Base-by-base conservation (phyloP, 768 basidiomycete genomes). In the Auricularia cornea region DNA sequence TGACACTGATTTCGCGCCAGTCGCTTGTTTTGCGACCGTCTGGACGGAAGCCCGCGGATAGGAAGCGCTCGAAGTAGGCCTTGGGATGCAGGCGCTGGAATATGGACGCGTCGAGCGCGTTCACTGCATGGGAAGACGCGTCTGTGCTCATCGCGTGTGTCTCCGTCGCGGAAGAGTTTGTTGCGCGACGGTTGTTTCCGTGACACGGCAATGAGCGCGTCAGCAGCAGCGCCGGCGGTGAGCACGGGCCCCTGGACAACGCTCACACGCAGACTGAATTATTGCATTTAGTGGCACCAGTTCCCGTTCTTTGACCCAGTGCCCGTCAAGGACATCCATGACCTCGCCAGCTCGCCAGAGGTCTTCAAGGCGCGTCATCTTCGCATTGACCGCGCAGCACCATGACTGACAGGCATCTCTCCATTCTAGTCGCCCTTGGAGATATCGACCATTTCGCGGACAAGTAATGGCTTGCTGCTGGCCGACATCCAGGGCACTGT, bases 61-160 rank as follows among this genome's bases (percentile, higher is more conserved):
- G 76, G 70, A 97, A 98, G 6, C 89, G 83, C 68, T 92, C 87
- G 56, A 98, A 84, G 72, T 98, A 98, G 3, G 85, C 82, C 33
- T 83, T 83, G 2, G 97, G 96, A 69, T 98, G 94, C 0, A 99
- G 81, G 16, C 93, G 87, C 69, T 93, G 90, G 76, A 95, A 95
- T 1, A 57, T 57, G 28, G 30, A 57, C 54, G 54, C 54, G 54
- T 57, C 54, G 28, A 30, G 44, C 44, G 44, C 44, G 44, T 48
- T 12, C 6, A 18, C 20, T 5, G 44, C 11, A 12, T 18, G 20
- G 16, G 44, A 3, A 10, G 44, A 26, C 44, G 44, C 44, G 44
- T 48, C 44, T 18, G 20, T 20, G 44, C 44, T 48, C 44, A 48
- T 48, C 20, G 10, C 23, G 44, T 38, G 35, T 38, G 44, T 1